Conservation (phyloP, 305 asterid genomes). For the Fraxinus baroniana region DNA sequence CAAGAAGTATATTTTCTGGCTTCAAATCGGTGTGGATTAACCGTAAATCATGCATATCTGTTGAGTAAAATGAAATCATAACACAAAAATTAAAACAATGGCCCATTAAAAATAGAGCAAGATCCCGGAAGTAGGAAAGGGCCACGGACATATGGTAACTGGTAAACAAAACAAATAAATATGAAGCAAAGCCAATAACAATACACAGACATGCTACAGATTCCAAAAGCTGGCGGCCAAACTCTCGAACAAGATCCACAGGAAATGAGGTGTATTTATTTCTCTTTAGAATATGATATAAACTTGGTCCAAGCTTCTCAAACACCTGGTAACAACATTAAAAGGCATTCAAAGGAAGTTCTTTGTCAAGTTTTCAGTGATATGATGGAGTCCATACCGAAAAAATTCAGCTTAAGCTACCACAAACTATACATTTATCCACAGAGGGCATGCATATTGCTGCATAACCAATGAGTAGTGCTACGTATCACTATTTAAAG, state of each 20-base stretch:
- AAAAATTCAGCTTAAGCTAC: conserved; percentile 23
- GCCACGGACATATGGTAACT: conserved; percentile 23
- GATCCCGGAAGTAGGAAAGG: conserved; percentile 26
- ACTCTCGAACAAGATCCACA: conserved; percentile 99
- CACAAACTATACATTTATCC: conserved; percentile 14
- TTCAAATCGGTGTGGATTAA: conserved; percentile 67
- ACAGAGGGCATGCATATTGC: neutral
- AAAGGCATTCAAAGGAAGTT: conserved; percentile 49
- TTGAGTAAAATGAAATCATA: conserved; percentile 21
- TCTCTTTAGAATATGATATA: conserved; percentile 94
- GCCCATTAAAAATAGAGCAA: conserved; percentile 23
- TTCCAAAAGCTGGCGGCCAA: conserved; percentile 99
- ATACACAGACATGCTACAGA: conserved; percentile 96
- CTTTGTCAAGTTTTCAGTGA: conserved; percentile 34
- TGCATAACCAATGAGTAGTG: neutral
- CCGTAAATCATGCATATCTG: conserved; percentile 61
- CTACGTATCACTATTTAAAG: conserved; percentile 3
- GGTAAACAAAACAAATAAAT: conserved; percentile 33
- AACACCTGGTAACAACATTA: conserved; percentile 86
- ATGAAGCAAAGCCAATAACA: conserved; percentile 39
- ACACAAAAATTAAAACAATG: conserved; percentile 20
- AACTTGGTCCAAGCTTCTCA: conserved; percentile 99
- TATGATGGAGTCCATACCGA: conserved; percentile 23
- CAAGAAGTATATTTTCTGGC: conserved; percentile 65
- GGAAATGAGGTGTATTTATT: conserved; percentile 85